Conservation (phyloP, 805 yeast species). For the Phaffomyces opuntiae region DNA sequence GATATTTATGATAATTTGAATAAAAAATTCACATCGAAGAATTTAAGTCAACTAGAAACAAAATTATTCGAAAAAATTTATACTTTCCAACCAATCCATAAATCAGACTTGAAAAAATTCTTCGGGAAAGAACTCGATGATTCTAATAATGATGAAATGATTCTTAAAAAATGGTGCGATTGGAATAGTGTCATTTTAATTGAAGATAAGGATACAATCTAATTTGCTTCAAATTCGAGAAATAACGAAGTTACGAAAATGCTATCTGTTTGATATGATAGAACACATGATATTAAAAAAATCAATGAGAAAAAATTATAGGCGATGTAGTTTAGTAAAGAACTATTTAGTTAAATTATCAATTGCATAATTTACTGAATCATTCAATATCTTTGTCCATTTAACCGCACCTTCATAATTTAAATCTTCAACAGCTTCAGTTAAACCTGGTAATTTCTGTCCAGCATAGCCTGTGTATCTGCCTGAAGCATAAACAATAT, state of each 20-base stretch:
- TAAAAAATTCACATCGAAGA: conserved; percentile 4
- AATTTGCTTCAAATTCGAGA: neutral
- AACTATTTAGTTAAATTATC: neutral
- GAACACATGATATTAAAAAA: too few relatives aligned
- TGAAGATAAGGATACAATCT: conserved; percentile 7
- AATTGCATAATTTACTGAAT: conserved; percentile 5
- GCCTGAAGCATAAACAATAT: conserved; percentile 45
- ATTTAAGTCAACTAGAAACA: neutral
- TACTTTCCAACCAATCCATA: conserved; percentile 19
- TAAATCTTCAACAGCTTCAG: conserved; percentile 45
- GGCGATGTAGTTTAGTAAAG: too few relatives aligned
- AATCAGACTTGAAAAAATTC: conserved; percentile 2
- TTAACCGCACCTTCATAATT: conserved; percentile 27
- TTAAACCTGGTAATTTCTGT: conserved; percentile 44
- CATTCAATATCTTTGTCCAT: conserved; percentile 22
- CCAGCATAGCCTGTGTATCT: conserved; percentile 52
- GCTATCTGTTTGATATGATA: too few relatives aligned
- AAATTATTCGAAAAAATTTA: conserved; percentile 16
- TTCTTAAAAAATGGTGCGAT: conserved; percentile 19
- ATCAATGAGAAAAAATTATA: too few relatives aligned
- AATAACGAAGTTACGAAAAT: neutral
- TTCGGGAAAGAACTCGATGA: conserved; percentile 5
- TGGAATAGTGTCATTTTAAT: conserved; percentile 17
- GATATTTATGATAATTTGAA: conserved; percentile 17
- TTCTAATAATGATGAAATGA: conserved; percentile 4